Evolutionary conservation across 1,284 basidiomycete species (phyloP).

Genomic region (Ganoderma resinaceum): DNA sequence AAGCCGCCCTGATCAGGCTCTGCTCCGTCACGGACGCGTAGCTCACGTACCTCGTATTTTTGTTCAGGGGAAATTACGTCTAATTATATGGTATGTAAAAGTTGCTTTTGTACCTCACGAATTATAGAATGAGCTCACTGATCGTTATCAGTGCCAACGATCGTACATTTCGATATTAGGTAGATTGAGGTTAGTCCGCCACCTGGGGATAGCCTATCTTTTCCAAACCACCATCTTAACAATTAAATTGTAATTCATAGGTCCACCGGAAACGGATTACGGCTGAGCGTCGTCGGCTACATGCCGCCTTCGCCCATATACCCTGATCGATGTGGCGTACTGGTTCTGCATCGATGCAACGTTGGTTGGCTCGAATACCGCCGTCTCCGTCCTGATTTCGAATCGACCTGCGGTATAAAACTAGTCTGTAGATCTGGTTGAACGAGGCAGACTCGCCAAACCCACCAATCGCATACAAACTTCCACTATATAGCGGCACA

Average conservation of each 20-base stretch:
- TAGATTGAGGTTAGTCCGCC: not conserved
- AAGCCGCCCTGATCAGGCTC: no score
- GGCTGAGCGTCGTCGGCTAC: not conserved
- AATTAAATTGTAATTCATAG: not conserved
- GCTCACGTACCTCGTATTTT: no score
- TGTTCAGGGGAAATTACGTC: no score
- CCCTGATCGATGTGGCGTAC: not conserved
- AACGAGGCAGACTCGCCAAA: not conserved
- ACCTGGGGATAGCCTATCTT: not conserved
- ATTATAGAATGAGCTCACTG: not conserved
- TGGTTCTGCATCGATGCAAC: not conserved
- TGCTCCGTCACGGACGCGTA: no score
- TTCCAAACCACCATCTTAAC: not conserved
- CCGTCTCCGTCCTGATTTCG: not conserved
- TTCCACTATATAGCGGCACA: not conserved
- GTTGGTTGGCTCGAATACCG: not conserved
- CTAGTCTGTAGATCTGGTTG: not conserved
- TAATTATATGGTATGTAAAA: not conserved
- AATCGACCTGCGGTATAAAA: not conserved
- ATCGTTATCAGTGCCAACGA: not conserved
- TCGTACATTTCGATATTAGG: not conserved
- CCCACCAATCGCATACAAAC: not conserved
- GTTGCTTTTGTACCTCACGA: not conserved
- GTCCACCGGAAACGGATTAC: not conserved
- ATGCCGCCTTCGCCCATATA: not conserved